phyloP scores from a whole-genome alignment of 83 land plant species.

The Isoetes engelmannii region DNA sequence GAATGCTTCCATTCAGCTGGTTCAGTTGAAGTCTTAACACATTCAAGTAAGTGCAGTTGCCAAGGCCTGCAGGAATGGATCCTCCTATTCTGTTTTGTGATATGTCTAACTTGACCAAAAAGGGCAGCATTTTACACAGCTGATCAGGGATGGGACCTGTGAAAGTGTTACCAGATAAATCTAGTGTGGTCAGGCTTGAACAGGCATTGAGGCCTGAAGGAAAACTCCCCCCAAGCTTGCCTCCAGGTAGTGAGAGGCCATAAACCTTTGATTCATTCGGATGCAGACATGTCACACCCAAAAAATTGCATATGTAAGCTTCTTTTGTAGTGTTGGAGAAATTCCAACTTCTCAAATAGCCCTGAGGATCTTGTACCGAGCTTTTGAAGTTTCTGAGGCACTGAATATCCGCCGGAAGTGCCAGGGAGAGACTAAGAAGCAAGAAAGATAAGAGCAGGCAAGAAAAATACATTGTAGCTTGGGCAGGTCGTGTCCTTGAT shows the following conservation, averaged over 20 bases:
- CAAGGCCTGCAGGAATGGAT: slow-evolving; percentile 41
- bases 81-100: slow-evolving; percentile 44
- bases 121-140: slow-evolving; percentile 51
- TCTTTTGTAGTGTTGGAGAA: slow-evolving; percentile 38
- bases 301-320: slow-evolving; percentile 45
- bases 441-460: not conserved
- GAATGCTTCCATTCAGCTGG: slow-evolving; percentile 38
- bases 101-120: slow-evolving; percentile 41
- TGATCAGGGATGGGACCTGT: slow-evolving; percentile 39
- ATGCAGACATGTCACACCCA: slow-evolving; percentile 69
- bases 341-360: slow-evolving; percentile 42
- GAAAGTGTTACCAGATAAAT: slow-evolving; percentile 48
- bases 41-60: slow-evolving; percentile 45
- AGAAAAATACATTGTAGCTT: too few species aligned
- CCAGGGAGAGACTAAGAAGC: not conserved
- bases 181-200: slow-evolving; percentile 34
- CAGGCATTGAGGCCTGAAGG: slow-evolving; percentile 45
- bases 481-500: too few species aligned
- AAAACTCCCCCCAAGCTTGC: slow-evolving; percentile 38
- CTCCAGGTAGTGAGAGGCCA: slow-evolving; percentile 30
- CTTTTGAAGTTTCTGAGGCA: slow-evolving; percentile 40
- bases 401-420: slow-evolving; percentile 17
- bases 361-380: slow-evolving; percentile 29
- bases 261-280: slow-evolving; percentile 41
- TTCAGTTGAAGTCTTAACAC: slow-evolving; percentile 34